phyloP scores from a whole-genome alignment of 768 basidiomycete genomes.

The Mycena filopes region DNA sequence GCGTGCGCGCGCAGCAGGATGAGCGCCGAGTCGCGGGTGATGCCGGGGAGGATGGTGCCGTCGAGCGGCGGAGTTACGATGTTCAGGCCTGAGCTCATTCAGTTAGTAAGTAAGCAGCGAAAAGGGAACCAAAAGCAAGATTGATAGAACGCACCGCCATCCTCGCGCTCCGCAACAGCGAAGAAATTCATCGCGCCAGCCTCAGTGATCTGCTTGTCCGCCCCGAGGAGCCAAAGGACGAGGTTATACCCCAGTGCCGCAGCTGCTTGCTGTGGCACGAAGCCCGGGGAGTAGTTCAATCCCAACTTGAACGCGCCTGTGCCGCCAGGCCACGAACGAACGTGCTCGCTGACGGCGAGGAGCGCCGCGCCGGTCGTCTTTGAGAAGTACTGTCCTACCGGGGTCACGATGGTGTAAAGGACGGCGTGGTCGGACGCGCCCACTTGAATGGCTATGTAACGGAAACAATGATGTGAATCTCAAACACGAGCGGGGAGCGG shows the following conservation, averaged over 20 bases:
- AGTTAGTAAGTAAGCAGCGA: neutral
- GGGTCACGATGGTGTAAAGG: constrained; percentile 79
- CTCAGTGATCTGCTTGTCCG: constrained; percentile 61
- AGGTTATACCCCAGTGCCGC: constrained; percentile 77
- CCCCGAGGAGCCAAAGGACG: constrained; percentile 81
- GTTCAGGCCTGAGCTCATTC: constrained; percentile 67
- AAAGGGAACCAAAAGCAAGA: neutral
- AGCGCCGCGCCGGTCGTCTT: constrained; percentile 50
- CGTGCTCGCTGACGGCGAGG: constrained; percentile 53
- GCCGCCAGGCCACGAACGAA: constrained; percentile 65
- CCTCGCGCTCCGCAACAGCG: constrained; percentile 66
- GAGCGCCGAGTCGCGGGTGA: constrained; percentile 84
- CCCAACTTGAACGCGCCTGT: constrained; percentile 87
- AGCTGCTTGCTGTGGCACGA: constrained; percentile 74
- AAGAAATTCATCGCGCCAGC: constrained; percentile 89
- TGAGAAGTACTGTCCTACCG: constrained; percentile 81
- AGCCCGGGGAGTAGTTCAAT: constrained; percentile 68
- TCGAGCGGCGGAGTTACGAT: constrained; percentile 86
- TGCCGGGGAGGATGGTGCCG: constrained; percentile 90
- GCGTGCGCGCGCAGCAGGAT: constrained; percentile 70
- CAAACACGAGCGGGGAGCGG: constrained; percentile 49
- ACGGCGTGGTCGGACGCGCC: constrained; percentile 77
- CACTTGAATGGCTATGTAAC: constrained; percentile 69
- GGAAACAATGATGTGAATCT: no score
- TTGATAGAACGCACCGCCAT: constrained; percentile 68